These are phyloP conservation scores for Chionographis japonica DNA, from an alignment of 106 monocot species.

Conservation along the genomic window DNA sequence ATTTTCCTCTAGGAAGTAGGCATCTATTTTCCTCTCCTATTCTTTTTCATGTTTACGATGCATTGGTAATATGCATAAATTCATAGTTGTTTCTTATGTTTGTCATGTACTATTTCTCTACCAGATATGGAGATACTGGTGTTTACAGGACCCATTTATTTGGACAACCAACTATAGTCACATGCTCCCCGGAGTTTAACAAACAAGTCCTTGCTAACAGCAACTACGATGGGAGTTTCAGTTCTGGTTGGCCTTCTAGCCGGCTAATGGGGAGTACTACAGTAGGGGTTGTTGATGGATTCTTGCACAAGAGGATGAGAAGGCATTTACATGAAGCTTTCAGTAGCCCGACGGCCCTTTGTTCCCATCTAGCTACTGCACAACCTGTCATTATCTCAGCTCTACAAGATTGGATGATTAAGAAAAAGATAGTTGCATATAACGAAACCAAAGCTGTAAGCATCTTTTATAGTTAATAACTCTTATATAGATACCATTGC, in stretches of 20 bases:
- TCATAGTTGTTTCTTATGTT: background rate
- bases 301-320: conserved; percentile 24
- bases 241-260: conserved; percentile 30
- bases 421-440: conserved; percentile 27
- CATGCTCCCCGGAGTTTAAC: conserved; percentile 34
- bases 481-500: too few species aligned
- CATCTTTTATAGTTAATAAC: background rate
- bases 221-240: conserved; percentile 22
- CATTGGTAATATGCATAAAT: background rate
- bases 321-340: conserved; percentile 21
- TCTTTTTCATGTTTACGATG: background rate
- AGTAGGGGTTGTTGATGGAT: conserved; percentile 13
- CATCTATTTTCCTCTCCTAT: background rate
- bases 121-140: conserved; percentile 33
- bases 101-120: background rate
- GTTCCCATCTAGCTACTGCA: conserved; percentile 18
- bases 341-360: conserved; percentile 26
- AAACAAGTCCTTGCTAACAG: conserved; percentile 22
- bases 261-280: conserved; percentile 19
- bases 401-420: conserved; percentile 27
- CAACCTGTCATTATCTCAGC: conserved; percentile 23
- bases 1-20: too few species aligned
- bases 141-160: conserved; percentile 32
- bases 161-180: conserved; percentile 24
- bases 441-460: conserved; percentile 25